Base-by-base conservation (phyloP, 108 stramenopile species). In the Fragilaria crotonensis region DNA sequence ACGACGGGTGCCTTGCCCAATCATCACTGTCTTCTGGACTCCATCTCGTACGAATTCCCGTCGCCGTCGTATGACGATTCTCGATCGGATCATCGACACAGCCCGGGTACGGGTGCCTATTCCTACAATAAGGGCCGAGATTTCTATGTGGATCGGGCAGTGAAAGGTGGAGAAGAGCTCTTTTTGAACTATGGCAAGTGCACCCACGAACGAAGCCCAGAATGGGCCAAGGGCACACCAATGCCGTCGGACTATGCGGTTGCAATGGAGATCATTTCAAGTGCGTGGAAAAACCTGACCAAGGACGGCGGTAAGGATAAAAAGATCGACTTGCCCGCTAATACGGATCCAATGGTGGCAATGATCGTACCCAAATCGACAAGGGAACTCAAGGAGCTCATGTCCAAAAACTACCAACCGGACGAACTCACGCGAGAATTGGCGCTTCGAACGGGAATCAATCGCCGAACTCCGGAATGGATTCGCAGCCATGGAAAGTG, bases 401-500 rank as follows among this genome's bases (percentile, higher is more conserved):
- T 41, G 7, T 41, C 36, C 11, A 41, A 41, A 41, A 11, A 7
- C 7, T n/a, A n/a, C n/a, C n/a, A n/a, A n/a, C n/a, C n/a, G n/a
- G n/a, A n/a, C n/a, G 14, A 41, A 41, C 36, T 41, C 7, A 41
- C 14, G 7, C 36, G 14, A 41, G 14, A 14, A 25, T 33, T 69
- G 20, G 68, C 54, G 2, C 9, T 18, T 32, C 28, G 20, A 3
- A 22, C 5, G 30, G 56, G 29, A 1, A 2, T 56, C 3, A 62
- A 62, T 48, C 52, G 22, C 7, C 56, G 76, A 46, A 59, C 67
- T 33, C 57, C 66, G 19, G 63, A 78, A 45, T 77, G 72, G 72
- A 62, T 78, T n/a, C 49, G 48, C 22, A 28, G 63, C 30, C 48
- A 78, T 67, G 77, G 77, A 14, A 70, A 67, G 28, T 78, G 77